Evolutionary conservation across 179 eudicot species (phyloP).

Genomic region (Beta macrorhiza): DNA sequence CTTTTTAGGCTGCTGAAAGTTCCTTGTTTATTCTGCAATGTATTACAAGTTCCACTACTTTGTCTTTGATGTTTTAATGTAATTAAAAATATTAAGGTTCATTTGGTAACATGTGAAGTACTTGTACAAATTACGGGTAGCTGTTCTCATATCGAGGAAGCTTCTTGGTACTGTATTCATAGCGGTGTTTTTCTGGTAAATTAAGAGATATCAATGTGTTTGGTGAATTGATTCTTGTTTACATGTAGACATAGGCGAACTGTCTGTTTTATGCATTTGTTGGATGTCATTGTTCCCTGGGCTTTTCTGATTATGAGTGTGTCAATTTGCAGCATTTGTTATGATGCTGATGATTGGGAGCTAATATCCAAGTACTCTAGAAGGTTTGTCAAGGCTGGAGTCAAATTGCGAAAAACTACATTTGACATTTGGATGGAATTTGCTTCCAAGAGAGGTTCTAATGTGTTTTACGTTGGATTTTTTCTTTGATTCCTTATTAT

Average conservation of each 20-base stretch:
- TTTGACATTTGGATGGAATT: conserved; percentile 83
- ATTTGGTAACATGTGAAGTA: not conserved
- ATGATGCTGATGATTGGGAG: conserved; percentile 61
- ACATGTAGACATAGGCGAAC: not conserved
- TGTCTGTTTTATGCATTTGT: not conserved
- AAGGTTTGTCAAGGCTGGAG: conserved; percentile 70
- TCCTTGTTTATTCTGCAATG: not conserved
- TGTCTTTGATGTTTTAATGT: not conserved
- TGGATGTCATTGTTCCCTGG: not conserved
- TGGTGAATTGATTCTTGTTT: not conserved
- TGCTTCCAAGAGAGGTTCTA: conserved; percentile 74
- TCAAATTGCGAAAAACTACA: conserved; percentile 64
- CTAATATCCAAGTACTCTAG: conserved; percentile 65
- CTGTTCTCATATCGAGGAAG: not conserved
- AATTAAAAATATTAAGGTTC: not conserved
- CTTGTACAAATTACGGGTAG: not conserved
- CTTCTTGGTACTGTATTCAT: not conserved
- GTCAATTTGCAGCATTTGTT: conserved; percentile 73
- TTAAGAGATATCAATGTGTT: not conserved
- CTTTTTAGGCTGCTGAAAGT: not conserved
- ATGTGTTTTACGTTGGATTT: conserved; percentile 5
- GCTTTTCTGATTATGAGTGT: conserved; percentile 1
- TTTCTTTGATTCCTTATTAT: not conserved
- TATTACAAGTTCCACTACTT: not conserved
- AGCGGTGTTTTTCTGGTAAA: not conserved